phyloP scores from a whole-genome alignment of 2,329 filamentous ascomycete species.

The Pseudogymnoascus sp. region DNA sequence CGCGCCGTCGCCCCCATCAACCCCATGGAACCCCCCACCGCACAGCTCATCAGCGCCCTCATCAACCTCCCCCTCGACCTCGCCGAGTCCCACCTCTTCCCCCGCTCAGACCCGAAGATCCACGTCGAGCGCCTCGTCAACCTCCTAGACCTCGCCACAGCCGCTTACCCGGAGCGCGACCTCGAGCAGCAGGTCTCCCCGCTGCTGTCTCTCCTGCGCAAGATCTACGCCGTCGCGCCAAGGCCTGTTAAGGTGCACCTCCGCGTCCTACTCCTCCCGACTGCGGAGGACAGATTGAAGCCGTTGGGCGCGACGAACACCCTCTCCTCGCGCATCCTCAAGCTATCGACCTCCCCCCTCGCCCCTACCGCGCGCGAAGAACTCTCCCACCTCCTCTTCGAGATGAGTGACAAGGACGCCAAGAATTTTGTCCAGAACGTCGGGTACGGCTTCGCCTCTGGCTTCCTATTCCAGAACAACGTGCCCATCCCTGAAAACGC shows the following conservation, averaged over 20 bases:
- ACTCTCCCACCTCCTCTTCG: conserved; percentile 74
- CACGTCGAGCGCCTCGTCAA: conserved; percentile 58
- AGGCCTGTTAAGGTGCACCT: conserved; percentile 53
- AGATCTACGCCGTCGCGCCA: conserved; percentile 61
- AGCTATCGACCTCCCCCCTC: conserved; percentile 64
- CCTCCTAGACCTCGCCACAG: conserved; percentile 59
- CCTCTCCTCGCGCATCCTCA: conserved; percentile 67
- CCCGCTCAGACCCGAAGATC: conserved; percentile 47
- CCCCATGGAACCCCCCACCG: conserved; percentile 65
- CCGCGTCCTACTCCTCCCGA: conserved; percentile 62
- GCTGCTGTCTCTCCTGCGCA: conserved; percentile 63
- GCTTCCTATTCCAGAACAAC: conserved; percentile 79
- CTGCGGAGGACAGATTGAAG: conserved; percentile 62
- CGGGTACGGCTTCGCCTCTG: conserved; percentile 88
- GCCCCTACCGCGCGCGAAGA: conserved; percentile 64
- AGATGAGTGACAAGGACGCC: conserved; percentile 74
- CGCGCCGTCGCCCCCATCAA: conserved; percentile 47
- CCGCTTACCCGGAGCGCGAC: conserved; percentile 55
- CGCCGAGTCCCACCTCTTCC: conserved; percentile 50
- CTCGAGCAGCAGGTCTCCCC: conserved; percentile 65
- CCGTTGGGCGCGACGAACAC: conserved; percentile 70
- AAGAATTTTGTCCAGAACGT: conserved; percentile 80
- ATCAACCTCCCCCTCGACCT: conserved; percentile 64
- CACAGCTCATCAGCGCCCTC: conserved; percentile 68
- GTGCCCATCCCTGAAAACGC: conserved; percentile 65